phyloP scores from a whole-genome alignment of 176 grass and related monocot species.

The Eragrostis nindensis region DNA sequence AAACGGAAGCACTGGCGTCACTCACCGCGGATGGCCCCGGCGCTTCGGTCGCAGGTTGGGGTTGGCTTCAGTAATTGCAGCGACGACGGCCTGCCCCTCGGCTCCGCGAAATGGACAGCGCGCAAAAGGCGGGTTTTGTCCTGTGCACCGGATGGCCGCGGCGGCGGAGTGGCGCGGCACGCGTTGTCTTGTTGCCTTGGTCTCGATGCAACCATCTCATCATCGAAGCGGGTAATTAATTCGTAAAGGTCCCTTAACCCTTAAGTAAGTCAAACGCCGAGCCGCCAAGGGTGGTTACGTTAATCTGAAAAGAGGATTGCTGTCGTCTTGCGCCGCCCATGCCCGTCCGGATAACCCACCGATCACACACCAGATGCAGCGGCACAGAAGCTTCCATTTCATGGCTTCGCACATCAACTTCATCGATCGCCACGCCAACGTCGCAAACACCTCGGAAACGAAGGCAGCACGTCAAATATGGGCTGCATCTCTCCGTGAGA shows the following conservation, averaged over 20 bases:
- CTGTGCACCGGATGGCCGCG: background rate
- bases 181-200: no score
- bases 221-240: background rate
- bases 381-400: no score
- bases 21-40: background rate
- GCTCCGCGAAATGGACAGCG: background rate
- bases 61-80: background rate
- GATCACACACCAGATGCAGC: no score
- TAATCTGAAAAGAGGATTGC: background rate
- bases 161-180: background rate
- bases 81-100: no score
- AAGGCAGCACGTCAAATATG: no score
- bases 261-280: background rate
- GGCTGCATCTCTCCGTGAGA: no score
- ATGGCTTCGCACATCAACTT: no score
- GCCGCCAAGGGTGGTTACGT: background rate
- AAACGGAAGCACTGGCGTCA: background rate
- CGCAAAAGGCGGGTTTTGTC: background rate
- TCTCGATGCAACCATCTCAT: background rate
- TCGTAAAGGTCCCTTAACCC: background rate
- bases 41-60: background rate
- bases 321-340: slow-evolving; percentile 3
- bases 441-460: no score
- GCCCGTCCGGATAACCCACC: background rate
- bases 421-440: no score